Base-by-base conservation (phyloP, 208 protist genomes). In the Crithidia mellificae region DNA sequence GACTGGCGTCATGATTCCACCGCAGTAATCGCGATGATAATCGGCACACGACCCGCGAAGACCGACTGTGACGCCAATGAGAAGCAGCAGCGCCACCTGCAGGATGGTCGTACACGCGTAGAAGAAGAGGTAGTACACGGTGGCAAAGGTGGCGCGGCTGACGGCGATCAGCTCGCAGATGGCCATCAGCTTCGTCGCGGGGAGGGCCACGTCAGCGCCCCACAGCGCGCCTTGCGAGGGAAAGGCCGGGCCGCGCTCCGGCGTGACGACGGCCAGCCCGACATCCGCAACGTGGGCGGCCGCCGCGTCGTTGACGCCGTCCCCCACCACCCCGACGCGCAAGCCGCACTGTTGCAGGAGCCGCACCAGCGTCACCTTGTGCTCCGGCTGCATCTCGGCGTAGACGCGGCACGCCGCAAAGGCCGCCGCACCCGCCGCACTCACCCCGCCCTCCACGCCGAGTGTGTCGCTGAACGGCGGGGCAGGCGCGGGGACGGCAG, bases 301-400 rank as follows among this genome's bases (percentile, higher is more conserved):
- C 49, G 95, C 95, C 9, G 93, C 87, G 76, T 99, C 97, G 82
- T 98, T 98, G 0, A 98, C 81, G 55, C 98, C 98, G 85, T 99
- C 97, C 51, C 98, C 98, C 38, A 96, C 92, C 92, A 98, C 97
- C 49, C 85, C 96, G 6, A 93, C 84, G 9, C 85, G 83, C 64
- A 91, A 83, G 22, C 86, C 84, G 6, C 59, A 55, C 46, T 91
- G 74, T 54, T 97, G 90, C 39, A 97, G 78, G 11, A 81, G 58
- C 38, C 93, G 76, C 11, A 98, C 92, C 46, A 98, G 36, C 4
- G 72, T 11, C 34, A 59, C 47, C 53, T 81, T 81, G 46, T 73
- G 39, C 41, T 71, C 44, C 38, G 96, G 94, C 58, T 88, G 88
- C 43, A 98, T 94, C 58, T 97, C 80, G 15, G 92, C 92, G 73